A percentile compares a stretch with the other conserved stretches of the same genome.
These are phyloP conservation scores for Kazachstania psychrophila DNA, from an alignment of 805 yeast genomes.

Conservation along the genomic window DNA sequence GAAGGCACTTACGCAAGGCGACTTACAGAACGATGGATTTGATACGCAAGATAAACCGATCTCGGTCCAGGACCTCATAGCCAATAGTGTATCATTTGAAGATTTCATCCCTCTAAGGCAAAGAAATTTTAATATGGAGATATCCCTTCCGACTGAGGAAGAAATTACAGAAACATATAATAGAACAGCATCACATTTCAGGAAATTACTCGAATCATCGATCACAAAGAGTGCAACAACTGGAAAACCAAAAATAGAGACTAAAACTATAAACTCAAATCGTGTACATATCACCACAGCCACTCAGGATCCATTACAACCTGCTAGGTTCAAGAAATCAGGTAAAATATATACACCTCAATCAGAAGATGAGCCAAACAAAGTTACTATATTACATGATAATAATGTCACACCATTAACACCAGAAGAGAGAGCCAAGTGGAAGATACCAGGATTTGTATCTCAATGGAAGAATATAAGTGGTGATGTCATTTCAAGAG, in stretches of 20 bases:
- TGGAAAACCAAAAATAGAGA: conserved; percentile 28
- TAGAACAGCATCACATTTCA: conserved; percentile 41
- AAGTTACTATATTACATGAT: conserved; percentile 38
- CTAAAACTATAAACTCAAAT: no score
- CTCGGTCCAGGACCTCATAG: conserved; percentile 3
- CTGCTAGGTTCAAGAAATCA: conserved; percentile 53
- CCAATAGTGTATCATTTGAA: conserved; percentile 33
- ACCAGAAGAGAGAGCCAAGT: conserved; percentile 62
- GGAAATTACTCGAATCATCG: not conserved
- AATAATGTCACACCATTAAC: conserved; percentile 34
- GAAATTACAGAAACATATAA: conserved; percentile 39
- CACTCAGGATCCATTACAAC: conserved; percentile 72
- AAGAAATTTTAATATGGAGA: conserved; percentile 31
- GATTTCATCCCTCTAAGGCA: conserved; percentile 56
- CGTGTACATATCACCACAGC: conserved; percentile 7
- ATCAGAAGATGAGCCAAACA: not conserved
- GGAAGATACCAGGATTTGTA: conserved; percentile 86
- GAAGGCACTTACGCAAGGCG: not conserved
- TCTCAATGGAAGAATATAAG: conserved; percentile 95
- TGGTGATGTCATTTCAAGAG: conserved; percentile 74
- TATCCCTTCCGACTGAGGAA: conserved; percentile 40
- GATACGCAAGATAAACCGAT: no score
- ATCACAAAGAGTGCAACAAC: conserved; percentile 24
- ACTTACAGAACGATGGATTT: no score
- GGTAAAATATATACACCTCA: conserved; percentile 58